Conservation (phyloP, 257 asterid genomes). For the Rauvolfia tetraphylla region DNA sequence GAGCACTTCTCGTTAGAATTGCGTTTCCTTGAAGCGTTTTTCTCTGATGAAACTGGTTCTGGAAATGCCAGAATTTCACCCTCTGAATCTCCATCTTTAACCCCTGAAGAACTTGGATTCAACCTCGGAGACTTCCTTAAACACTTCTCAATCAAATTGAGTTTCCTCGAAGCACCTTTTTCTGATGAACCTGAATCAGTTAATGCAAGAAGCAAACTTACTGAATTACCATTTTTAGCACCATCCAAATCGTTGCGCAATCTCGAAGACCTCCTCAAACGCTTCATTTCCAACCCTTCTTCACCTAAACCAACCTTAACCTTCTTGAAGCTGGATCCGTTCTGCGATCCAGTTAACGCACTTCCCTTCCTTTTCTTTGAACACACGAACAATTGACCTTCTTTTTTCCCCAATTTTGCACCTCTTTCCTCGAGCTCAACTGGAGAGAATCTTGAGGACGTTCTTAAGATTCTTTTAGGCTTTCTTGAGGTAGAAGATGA, state of each 20-base stretch:
- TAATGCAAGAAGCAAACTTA: constrained; percentile 11
- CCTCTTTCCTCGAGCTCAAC: constrained; percentile 4
- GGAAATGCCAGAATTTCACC: constrained; percentile 17
- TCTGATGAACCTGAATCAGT: constrained; percentile 20
- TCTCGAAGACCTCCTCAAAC: constrained; percentile 7
- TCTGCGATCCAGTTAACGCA: constrained; percentile 19
- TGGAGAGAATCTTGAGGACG: constrained; percentile 21
- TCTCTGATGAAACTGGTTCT: constrained; percentile 22
- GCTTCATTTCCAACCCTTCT: not conserved
- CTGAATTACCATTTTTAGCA: constrained; percentile 1
- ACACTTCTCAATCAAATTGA: constrained; percentile 17
- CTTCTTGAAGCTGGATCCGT: constrained; percentile 23
- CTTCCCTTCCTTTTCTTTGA: constrained; percentile 27
- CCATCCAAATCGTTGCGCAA: not conserved
- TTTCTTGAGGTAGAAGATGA: not conserved
- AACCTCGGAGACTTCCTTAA: constrained; percentile 1
- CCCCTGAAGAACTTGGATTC: not conserved
- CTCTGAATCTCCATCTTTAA: not conserved
- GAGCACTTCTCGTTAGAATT: constrained; percentile 26
- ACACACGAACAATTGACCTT: not conserved
- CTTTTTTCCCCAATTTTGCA: constrained; percentile 17
- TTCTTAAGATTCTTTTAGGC: constrained; percentile 5
- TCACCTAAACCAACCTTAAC: constrained; percentile 11
- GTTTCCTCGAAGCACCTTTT: constrained; percentile 11
- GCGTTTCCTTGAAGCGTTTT: constrained; percentile 7